These are phyloP conservation scores for Solanum pennellii DNA, from an alignment of 257 asterid genomes.

Conservation along the genomic window DNA sequence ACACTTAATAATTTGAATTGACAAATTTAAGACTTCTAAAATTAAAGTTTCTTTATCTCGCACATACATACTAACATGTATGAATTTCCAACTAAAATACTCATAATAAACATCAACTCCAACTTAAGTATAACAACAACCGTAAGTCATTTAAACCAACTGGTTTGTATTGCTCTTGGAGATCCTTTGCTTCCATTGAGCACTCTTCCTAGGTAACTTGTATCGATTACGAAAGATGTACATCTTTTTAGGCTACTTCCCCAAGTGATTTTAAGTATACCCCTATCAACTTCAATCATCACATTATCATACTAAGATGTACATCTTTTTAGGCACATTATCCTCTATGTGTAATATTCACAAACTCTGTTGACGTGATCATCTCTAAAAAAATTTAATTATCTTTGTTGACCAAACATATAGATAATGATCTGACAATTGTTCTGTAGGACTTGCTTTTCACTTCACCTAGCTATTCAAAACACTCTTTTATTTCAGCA, in stretches of 20 bases:
- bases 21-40: neutral
- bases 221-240: neutral
- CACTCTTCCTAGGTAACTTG: neutral
- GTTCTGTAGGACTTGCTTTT: neutral
- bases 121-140: neutral
- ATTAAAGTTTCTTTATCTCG: neutral
- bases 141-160: neutral
- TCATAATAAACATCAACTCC: neutral
- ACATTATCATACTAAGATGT: neutral
- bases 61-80: neutral
- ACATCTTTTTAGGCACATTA: neutral
- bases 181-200: neutral
- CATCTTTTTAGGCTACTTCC: neutral
- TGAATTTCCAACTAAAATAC: neutral
- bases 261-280: neutral
- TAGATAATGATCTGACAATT: neutral
- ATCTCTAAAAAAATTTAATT: neutral
- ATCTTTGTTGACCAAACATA: neutral
- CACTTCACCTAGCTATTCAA: neutral
- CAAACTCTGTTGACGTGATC: neutral
- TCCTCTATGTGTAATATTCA: neutral
- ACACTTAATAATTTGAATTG: neutral
- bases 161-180: neutral
- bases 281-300: neutral
- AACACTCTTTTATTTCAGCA: neutral